These are phyloP conservation scores for Pouteria campechiana DNA, from an alignment of 179 eudicot genomes.

Conservation along the genomic window DNA sequence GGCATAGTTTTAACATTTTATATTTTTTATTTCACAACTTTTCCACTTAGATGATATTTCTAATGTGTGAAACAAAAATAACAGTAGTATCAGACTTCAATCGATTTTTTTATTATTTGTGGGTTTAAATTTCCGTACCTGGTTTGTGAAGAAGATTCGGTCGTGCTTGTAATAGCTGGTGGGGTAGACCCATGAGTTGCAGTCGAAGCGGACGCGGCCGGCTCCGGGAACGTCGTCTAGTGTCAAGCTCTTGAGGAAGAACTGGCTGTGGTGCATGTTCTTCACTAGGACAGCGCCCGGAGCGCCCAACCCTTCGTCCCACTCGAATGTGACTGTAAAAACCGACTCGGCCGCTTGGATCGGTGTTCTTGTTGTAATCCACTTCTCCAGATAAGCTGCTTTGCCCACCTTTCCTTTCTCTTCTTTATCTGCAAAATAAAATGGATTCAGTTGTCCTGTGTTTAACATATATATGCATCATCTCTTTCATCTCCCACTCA, in stretches of 20 bases:
- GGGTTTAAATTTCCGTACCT: no score
- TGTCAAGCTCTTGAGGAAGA: conserved; percentile 63
- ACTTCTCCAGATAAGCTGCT: conserved; percentile 45
- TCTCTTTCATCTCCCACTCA: no score
- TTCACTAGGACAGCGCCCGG: conserved; percentile 67
- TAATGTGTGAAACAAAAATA: no score
- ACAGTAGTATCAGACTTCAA: no score
- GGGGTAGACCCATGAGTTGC: conserved; percentile 96
- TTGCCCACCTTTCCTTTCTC: conserved; percentile 48
- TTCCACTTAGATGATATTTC: no score
- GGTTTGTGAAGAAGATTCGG: conserved; percentile 79
- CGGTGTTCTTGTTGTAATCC: conserved; percentile 39
- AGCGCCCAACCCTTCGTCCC: conserved; percentile 62
- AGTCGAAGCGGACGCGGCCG: conserved; percentile 46
- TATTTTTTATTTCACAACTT: no score
- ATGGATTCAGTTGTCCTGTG: no score
- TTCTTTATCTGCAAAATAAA: conserved; percentile 42
- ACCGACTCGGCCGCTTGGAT: conserved; percentile 36
- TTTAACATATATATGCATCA: no score
- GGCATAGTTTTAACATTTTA: no score
- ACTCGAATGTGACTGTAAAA: conserved; percentile 49
- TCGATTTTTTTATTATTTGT: no score
- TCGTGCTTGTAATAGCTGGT: conserved; percentile 47
- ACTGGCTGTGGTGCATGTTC: conserved; percentile 58
- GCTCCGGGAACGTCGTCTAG: conserved; percentile 60